Base-by-base conservation (phyloP, 495 filamentous ascomycete genomes). In the Hyaloscypha bicolor region DNA sequence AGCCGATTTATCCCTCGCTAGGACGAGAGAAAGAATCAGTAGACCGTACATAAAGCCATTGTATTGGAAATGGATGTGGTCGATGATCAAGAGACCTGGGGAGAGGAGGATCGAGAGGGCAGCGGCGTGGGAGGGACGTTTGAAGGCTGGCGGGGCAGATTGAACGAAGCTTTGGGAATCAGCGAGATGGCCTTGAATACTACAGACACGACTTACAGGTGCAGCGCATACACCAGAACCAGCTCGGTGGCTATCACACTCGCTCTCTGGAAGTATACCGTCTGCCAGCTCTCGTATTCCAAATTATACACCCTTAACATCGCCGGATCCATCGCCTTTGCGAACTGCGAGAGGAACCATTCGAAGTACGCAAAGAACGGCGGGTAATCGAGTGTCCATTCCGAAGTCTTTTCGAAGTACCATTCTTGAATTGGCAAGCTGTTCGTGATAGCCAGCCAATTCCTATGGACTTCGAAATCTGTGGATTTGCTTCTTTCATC, bases 11-110 rank as follows among this genome's bases (percentile, higher is more conserved):
- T 90, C 88, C 45, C 92, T 88, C 2, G 92, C 92, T 63, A 93
- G 77, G 0, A 96, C 90, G 32, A 99, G 81, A 0, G 94, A 97
- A 37, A 93, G 79, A 29, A 97, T 85, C 48, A 99, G 78, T 39
- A 98, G 79, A 19, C 95, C 95, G 73, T 97, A 98, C 74, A 99
- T 85, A 78, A 93, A 93, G 60, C 95, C 95, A 78, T 99, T 99
- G 81, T 99, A 98, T 79, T 99, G 95, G 78, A 99, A 99, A 76
- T 99, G 95, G 68, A 99, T 96, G 75, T 99, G 95, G 74, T 99
- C 95, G 76, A 99, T 97, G 73, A 99, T 96, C 56, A 99, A 82
- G 12, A 99, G 85, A 33, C 94, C 95, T 2, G 95, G 95, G 3
- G 93, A 97, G 37, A 98, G 85, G 19, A 98, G 79, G 60, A 99